Evolutionary conservation across 75 land plant genomes (phyloP).

Genomic region (Larix kaempferi): DNA sequence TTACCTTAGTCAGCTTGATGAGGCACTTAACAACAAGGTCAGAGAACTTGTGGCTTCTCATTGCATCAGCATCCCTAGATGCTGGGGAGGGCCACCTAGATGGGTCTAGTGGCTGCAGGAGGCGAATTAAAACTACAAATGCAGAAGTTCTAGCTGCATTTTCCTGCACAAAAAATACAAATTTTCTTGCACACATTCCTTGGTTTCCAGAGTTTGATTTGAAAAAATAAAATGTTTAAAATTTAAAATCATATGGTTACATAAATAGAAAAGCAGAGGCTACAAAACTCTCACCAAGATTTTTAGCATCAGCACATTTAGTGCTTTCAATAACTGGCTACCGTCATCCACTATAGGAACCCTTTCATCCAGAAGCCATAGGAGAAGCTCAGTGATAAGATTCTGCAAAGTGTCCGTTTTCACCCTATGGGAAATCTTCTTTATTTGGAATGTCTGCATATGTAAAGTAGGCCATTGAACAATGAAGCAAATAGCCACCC

Average conservation of each 20-base stretch:
- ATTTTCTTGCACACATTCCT: neutral
- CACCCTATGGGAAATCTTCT: constrained; percentile 45
- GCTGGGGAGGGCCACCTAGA: constrained; percentile 30
- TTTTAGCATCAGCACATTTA: constrained; percentile 50
- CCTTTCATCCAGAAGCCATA: constrained; percentile 52
- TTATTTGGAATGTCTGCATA: constrained; percentile 48
- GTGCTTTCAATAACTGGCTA: constrained; percentile 49
- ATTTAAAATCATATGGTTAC: neutral
- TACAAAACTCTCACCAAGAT: constrained; percentile 28
- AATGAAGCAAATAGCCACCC: neutral
- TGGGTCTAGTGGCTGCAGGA: constrained; percentile 37
- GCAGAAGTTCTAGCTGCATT: constrained; percentile 56
- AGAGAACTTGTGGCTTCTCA: constrained; percentile 42
- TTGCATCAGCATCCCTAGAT: constrained; percentile 24
- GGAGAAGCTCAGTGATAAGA: constrained; percentile 48
- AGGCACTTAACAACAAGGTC: constrained; percentile 53
- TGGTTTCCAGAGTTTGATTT: neutral
- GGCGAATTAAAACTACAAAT: constrained; percentile 48
- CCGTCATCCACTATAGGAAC: constrained; percentile 59
- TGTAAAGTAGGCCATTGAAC: neutral
- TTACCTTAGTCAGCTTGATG: constrained; percentile 51
- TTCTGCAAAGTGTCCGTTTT: constrained; percentile 42
- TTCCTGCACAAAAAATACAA: constrained; percentile 26
- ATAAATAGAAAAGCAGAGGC: neutral
- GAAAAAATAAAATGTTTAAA: neutral